These are phyloP conservation scores for Laetiporus sulphureus DNA, from an alignment of 1,284 basidiomycete genomes.

Conservation along the genomic window DNA sequence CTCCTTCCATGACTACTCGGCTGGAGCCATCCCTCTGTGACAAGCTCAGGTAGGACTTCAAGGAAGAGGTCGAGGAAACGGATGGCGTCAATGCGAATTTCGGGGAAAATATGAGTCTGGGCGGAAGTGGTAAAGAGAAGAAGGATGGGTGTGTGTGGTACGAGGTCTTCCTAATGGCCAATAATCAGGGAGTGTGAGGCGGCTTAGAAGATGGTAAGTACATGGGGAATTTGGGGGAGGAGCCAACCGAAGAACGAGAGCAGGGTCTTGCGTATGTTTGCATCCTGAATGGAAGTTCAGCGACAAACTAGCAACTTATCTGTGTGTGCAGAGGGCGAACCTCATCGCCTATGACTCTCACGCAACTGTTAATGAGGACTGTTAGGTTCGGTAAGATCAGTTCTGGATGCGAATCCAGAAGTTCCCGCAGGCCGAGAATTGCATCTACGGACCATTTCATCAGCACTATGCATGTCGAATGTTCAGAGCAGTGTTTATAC, in stretches of 20 bases:
- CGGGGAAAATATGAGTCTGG: conserved; percentile 92
- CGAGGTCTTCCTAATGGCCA: conserved; percentile 46
- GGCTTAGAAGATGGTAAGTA: conserved; percentile 24
- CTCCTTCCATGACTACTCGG: conserved; percentile 47
- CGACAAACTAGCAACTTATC: background rate
- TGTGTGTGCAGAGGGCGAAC: conserved; percentile 31
- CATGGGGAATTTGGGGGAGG: conserved; percentile 57
- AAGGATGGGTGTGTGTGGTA: conserved; percentile 68
- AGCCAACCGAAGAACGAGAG: conserved; percentile 66
- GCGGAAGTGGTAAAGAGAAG: conserved; percentile 87
- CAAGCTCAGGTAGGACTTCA: conserved; percentile 59
- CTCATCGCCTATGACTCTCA: conserved; percentile 77
- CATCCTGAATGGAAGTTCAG: conserved; percentile 39
- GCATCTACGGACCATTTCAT: conserved; percentile 71
- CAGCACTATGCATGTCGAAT: too few relatives aligned
- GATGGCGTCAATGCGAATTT: conserved; percentile 88
- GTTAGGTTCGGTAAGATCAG: conserved; percentile 55
- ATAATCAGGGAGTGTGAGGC: background rate
- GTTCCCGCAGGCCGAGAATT: conserved; percentile 75
- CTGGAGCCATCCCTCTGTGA: conserved; percentile 66
- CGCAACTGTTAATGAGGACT: conserved; percentile 59
- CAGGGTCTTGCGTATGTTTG: conserved; percentile 55
- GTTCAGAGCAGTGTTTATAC: conserved; percentile 30
- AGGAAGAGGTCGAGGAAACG: conserved; percentile 78
- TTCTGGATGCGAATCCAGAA: conserved; percentile 62